A percentile compares a stretch with the other conserved stretches of the same genome.
phyloP scores from a whole-genome alignment of 108 stramenopile genomes.

The Bacterosira constricta region DNA sequence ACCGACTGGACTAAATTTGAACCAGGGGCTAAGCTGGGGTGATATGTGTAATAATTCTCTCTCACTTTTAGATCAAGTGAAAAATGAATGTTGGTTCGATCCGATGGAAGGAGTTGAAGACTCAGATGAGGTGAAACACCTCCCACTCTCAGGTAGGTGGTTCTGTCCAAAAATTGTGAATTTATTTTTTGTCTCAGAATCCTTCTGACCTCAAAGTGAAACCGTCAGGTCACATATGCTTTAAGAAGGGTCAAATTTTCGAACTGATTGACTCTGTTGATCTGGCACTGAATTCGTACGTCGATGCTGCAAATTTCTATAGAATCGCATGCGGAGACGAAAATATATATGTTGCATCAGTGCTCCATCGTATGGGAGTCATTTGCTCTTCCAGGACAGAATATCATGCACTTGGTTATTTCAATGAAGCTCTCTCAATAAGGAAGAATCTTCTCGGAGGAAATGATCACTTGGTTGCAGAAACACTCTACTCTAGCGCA shows the following conservation, averaged over 20 bases:
- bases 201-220: no score
- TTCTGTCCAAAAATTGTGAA: no score
- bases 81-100: conserved; percentile 46
- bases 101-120: conserved; percentile 4
- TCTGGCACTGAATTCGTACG: conserved; percentile 31
- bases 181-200: no score
- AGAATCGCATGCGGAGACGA: conserved; percentile 35
- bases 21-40: conserved; percentile 19
- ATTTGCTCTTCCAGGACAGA: conserved; percentile 25
- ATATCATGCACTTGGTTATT: conserved; percentile 31
- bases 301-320: conserved; percentile 39
- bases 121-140: conserved; percentile 35
- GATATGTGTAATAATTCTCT: conserved; percentile 25
- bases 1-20: conserved; percentile 12
- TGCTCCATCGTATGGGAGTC: conserved; percentile 42
- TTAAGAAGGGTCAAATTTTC: conserved; percentile 36
- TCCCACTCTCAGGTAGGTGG: conserved; percentile 37
- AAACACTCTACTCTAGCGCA: conserved; percentile 44
- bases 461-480: conserved; percentile 35
- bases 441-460: conserved; percentile 32
- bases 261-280: conserved; percentile 32
- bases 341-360: conserved; percentile 40
- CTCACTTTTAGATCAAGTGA: conserved; percentile 33
- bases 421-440: conserved; percentile 38
- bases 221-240: conserved; percentile 39